Conservation (phyloP, 306 rosid genomes). For the Vigna angularis region DNA sequence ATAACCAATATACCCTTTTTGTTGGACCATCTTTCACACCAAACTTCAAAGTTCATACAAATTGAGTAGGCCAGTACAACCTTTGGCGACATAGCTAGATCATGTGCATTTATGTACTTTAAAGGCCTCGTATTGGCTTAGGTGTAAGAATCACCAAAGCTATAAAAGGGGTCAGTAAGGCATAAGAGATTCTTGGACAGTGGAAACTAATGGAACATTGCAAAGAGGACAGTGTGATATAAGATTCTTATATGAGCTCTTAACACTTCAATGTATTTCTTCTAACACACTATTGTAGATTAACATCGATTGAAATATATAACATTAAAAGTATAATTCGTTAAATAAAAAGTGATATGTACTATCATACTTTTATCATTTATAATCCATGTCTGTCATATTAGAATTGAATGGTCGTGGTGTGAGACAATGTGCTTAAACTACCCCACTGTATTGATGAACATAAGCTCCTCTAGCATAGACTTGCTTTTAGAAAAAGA, state of each 20-base stretch:
- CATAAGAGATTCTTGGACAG: conserved; percentile 8
- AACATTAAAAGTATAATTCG: neutral
- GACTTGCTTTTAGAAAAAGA: neutral
- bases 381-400: neutral
- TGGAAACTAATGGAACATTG: neutral
- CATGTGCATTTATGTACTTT: neutral
- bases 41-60: neutral
- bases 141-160: conserved; percentile 12
- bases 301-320: neutral
- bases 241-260: neutral
- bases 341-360: neutral
- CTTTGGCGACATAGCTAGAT: conserved; percentile 6
- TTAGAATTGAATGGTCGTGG: neutral
- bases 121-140: neutral
- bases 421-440: neutral
- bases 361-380: neutral
- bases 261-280: too few species aligned
- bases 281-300: neutral
- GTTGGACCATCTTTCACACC: neutral
- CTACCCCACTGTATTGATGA: conserved; percentile 14
- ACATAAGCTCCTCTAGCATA: conserved; percentile 10
- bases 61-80: conserved; percentile 21
- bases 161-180: neutral
- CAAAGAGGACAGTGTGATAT: neutral
- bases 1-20: neutral